Percentiles rank a stretch among this genome's conserved stretches.
Conservation (phyloP, 2,329 filamentous ascomycete species). For the Cercospora brassicicola region DNA sequence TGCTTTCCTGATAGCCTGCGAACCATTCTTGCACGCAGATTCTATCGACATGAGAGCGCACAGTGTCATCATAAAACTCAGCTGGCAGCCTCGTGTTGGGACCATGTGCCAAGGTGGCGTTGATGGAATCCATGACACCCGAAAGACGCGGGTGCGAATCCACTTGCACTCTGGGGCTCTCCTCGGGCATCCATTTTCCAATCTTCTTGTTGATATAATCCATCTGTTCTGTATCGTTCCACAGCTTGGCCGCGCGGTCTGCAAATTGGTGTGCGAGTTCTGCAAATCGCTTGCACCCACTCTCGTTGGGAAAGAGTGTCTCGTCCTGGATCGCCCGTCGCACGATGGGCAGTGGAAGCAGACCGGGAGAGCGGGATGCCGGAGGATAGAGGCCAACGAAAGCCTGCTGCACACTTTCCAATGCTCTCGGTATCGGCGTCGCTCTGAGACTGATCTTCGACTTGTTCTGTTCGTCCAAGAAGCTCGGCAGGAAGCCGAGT, state of each 20-base stretch:
- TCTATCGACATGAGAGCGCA: constrained; percentile 65
- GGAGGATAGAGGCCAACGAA: constrained; percentile 53
- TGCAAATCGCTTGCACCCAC: constrained; percentile 50
- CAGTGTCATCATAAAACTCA: constrained; percentile 82
- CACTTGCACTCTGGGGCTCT: constrained; percentile 67
- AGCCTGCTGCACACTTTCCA: constrained; percentile 54
- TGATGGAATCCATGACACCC: constrained; percentile 93
- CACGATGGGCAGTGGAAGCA: constrained; percentile 48
- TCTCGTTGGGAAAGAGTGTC: constrained; percentile 54
- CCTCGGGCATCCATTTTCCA: constrained; percentile 81
- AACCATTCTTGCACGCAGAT: constrained; percentile 93
- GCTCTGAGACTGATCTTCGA: constrained; percentile 48
- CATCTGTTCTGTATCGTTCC: constrained; percentile 71
- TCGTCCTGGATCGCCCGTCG: constrained; percentile 50
- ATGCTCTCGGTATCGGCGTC: constrained; percentile 52
- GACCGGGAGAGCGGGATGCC: constrained; percentile 43
- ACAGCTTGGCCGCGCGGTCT: constrained; percentile 48
- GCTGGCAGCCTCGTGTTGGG: constrained; percentile 73
- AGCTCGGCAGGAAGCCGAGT: constrained; percentile 50
- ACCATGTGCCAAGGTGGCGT: constrained; percentile 82
- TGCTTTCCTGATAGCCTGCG: constrained; percentile 76
- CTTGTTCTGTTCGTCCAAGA: constrained; percentile 41
- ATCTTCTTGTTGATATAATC: constrained; percentile 74
- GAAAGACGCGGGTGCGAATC: constrained; percentile 80
- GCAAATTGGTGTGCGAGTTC: constrained; percentile 52